Conservation (phyloP, 805 yeast genomes). For the Lipomyces lipofer region DNA sequence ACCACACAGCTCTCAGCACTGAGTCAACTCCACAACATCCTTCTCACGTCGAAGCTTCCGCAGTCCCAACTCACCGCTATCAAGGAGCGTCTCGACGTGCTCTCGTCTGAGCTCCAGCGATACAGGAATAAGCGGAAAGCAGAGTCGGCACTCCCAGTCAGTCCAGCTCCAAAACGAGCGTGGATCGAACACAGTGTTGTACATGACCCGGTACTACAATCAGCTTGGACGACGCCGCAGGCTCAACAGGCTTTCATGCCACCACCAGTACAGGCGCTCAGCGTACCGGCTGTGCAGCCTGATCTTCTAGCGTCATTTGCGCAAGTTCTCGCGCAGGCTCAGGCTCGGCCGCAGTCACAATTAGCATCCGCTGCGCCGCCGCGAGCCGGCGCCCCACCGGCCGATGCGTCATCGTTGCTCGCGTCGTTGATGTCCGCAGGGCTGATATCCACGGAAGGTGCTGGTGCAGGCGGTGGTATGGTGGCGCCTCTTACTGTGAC, state of each 20-base stretch:
- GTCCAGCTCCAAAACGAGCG: conserved; percentile 21
- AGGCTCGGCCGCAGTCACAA: neutral
- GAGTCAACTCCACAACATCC: conserved; percentile 25
- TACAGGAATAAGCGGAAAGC: conserved; percentile 21
- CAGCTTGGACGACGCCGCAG: conserved; percentile 23
- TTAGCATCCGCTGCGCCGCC: neutral
- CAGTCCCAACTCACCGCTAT: conserved; percentile 22
- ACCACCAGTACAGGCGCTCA: neutral
- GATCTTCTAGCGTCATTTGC: conserved; percentile 20
- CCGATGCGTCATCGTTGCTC: conserved; percentile 26
- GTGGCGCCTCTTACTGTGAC: neutral
- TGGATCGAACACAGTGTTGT: conserved; percentile 14
- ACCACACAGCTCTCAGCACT: conserved; percentile 33
- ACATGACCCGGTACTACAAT: neutral
- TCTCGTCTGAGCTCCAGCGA: conserved; percentile 12
- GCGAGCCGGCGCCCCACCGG: neutral
- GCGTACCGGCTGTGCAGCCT: conserved; percentile 6
- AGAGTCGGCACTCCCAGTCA: neutral
- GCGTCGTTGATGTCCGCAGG: conserved; percentile 37
- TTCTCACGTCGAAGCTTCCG: conserved; percentile 27
- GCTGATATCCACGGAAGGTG: conserved; percentile 18
- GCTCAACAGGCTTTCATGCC: conserved; percentile 7
- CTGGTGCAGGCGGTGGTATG: neutral
- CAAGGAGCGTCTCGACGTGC: conserved; percentile 19
- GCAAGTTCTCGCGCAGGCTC: conserved; percentile 9